These are phyloP conservation scores for Erysiphe neolycopersici DNA, from an alignment of 2,329 filamentous ascomycete genomes.

Conservation along the genomic window DNA sequence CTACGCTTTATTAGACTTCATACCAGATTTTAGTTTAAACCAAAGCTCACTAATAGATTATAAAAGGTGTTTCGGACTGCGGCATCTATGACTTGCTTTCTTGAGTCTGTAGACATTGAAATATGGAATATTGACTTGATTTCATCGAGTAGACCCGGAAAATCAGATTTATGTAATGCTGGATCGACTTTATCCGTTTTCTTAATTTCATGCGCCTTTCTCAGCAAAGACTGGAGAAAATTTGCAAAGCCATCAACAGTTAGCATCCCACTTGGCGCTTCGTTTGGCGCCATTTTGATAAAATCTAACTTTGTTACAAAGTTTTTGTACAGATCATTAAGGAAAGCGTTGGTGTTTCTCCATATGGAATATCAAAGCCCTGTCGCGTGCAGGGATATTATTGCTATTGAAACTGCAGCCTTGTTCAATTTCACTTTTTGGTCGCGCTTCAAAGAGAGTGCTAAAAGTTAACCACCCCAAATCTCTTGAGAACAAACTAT, in stretches of 20 bases:
- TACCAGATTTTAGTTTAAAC: slow-evolving; percentile 8
- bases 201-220: slow-evolving; percentile 31
- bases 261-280: slow-evolving; percentile 24
- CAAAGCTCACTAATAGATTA: slow-evolving; percentile 38
- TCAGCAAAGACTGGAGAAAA: slow-evolving; percentile 29
- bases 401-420: not conserved
- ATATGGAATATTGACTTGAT: slow-evolving; percentile 17
- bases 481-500: not conserved
- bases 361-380: no score
- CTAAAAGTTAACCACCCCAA: not conserved
- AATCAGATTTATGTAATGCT: slow-evolving; percentile 42
- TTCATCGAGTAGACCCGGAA: slow-evolving; percentile 22
- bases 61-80: slow-evolving; percentile 63
- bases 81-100: slow-evolving; percentile 43
- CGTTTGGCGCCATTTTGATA: not conserved
- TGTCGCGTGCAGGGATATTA: not conserved
- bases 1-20: slow-evolving; percentile 21
- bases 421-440: not conserved
- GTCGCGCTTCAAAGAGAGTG: no score
- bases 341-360: no score
- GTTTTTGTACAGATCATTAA: no score
- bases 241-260: slow-evolving; percentile 25
- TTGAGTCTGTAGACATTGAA: slow-evolving; percentile 6
- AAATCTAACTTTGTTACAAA: no score
- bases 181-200: slow-evolving; percentile 39